These are phyloP conservation scores for Suillus spraguei DNA, from an alignment of 768 basidiomycete species.

Conservation along the genomic window DNA sequence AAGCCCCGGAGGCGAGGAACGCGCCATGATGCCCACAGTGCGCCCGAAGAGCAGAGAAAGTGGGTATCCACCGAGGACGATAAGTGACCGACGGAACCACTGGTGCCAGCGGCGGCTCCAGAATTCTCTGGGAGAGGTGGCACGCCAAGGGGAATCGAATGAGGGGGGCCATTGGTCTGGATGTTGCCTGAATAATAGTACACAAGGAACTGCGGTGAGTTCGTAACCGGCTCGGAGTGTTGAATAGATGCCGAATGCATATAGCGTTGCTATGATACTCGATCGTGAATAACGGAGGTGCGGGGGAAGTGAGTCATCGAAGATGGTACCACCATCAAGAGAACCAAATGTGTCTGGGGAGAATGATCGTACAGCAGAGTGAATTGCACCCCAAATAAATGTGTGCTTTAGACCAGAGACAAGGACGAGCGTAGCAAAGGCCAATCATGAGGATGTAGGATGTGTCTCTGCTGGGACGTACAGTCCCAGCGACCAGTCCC, in stretches of 20 bases:
- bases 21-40: constrained; percentile 49
- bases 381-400: constrained; percentile 46
- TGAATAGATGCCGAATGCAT: constrained; percentile 47
- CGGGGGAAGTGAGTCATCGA: too few relatives aligned
- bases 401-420: constrained; percentile 37
- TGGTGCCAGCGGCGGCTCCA: constrained; percentile 45
- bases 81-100: constrained; percentile 33
- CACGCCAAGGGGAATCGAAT: constrained; percentile 35
- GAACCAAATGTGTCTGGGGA: constrained; percentile 37
- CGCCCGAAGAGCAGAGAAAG: constrained; percentile 45
- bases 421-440: constrained; percentile 41
- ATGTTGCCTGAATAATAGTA: constrained; percentile 32
- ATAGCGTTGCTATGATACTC: constrained; percentile 41
- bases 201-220: constrained; percentile 23
- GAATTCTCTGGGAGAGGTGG: constrained; percentile 39
- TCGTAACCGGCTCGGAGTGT: constrained; percentile 42
- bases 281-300: constrained; percentile 39
- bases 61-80: constrained; percentile 33
- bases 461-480: constrained; percentile 41
- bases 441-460: constrained; percentile 34
- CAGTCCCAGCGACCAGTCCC: constrained; percentile 53
- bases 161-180: constrained; percentile 36
- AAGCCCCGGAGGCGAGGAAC: constrained; percentile 56
- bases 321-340: constrained; percentile 31
- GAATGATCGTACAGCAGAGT: constrained; percentile 49